phyloP scores from a whole-genome alignment of 169 alveolate species.

The Cardiosporidium cionae region DNA sequence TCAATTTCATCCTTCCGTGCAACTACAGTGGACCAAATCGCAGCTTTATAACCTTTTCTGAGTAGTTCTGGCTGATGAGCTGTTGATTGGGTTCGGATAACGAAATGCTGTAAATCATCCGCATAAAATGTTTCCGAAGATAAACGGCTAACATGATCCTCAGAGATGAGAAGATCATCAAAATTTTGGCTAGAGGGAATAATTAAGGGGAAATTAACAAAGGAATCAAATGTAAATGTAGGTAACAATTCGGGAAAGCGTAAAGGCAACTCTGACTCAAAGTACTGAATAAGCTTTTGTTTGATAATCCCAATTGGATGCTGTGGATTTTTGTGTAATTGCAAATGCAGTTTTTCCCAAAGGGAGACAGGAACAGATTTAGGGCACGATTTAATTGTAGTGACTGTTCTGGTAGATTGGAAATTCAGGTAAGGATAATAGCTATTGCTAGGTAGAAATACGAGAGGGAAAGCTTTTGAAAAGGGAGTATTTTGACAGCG shows the following conservation, averaged over 20 bases:
- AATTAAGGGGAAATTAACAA: constrained; percentile 39
- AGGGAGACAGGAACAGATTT: not conserved
- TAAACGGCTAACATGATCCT: constrained; percentile 54
- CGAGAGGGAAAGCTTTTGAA: too few species aligned
- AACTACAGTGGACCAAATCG: constrained; percentile 56
- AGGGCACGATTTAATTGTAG: too few species aligned
- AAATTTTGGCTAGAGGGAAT: constrained; percentile 52
- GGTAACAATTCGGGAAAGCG: not conserved
- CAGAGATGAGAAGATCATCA: constrained; percentile 57
- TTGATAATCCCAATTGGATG: not conserved
- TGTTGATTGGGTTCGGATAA: constrained; percentile 63
- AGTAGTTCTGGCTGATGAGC: constrained; percentile 60
- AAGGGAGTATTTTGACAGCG: too few species aligned
- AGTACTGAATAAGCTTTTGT: not conserved
- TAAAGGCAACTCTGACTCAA: too few species aligned
- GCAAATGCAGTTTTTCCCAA: not conserved
- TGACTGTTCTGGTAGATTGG: too few species aligned
- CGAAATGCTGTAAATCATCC: not conserved
- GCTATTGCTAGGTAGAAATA: too few species aligned
- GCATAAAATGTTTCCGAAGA: constrained; percentile 62
- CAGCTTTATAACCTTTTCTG: constrained; percentile 38
- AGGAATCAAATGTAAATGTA: not conserved
- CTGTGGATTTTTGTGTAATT: not conserved
- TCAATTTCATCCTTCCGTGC: constrained; percentile 72
- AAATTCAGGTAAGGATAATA: too few species aligned